Evolutionary conservation across 805 yeast genomes (phyloP).

Genomic region (Saccharomycopsis schoenii): DNA sequence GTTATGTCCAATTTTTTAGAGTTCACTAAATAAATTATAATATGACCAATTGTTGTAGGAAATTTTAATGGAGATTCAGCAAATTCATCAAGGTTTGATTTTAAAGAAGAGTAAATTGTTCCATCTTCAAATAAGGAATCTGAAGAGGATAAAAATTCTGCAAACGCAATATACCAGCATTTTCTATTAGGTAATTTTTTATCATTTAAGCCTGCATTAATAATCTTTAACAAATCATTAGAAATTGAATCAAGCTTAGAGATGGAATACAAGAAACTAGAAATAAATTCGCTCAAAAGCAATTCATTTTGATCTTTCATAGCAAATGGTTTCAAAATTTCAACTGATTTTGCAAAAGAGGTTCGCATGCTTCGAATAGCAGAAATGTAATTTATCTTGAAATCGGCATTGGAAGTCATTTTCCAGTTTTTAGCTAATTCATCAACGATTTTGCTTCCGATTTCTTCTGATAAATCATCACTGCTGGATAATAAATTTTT

Average conservation of each 20-base stretch:
- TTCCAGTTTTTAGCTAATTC: conserved; percentile 52
- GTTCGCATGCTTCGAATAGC: conserved; percentile 20
- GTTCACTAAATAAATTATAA: neutral
- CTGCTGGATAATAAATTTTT: conserved; percentile 23
- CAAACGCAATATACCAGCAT: conserved; percentile 48
- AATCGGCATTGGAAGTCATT: conserved; percentile 52
- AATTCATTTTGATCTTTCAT: conserved; percentile 69
- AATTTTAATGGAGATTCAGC: conserved; percentile 42
- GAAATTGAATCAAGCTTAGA: conserved; percentile 20
- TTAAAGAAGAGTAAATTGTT: conserved; percentile 21
- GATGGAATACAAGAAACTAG: conserved; percentile 30
- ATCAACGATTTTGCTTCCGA: conserved; percentile 32
- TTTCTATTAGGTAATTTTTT: conserved; percentile 53
- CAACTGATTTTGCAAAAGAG: conserved; percentile 32
- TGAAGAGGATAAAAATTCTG: neutral
- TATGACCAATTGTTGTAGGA: conserved; percentile 8
- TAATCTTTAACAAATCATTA: conserved; percentile 19
- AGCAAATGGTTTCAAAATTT: conserved; percentile 40
- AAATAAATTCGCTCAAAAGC: conserved; percentile 41
- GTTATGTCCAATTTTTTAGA: neutral
- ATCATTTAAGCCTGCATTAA: conserved; percentile 55
- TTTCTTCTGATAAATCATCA: conserved; percentile 18
- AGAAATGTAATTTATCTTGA: conserved; percentile 44
- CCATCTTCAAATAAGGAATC: neutral
- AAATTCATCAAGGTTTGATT: conserved; percentile 34